Base-by-base conservation (phyloP, 345 rosid species). In the Raphanus raphanistrum region DNA sequence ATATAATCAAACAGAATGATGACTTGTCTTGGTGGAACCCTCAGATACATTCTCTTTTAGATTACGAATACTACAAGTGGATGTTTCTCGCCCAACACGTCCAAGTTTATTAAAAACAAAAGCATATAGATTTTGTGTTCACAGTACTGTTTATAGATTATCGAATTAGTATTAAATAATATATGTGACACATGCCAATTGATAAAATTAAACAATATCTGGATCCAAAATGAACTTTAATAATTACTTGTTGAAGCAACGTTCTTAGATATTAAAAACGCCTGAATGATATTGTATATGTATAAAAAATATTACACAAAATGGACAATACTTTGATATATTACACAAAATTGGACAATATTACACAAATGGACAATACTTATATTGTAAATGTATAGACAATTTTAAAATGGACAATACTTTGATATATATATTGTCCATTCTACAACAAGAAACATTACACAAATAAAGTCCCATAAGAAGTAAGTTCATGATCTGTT, bases 1-100 rank as follows among this genome's bases (percentile, higher is more conserved):
- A 63, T 57, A 58, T 21, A 21, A 21, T 17, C 72, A 31, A 78
- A 66, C 72, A 43, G 64, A 32, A 71, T 31, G 74, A 68, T 73
- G 70, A 79, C 65, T 48, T 73, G 82, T 73, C 5, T 50, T 12
- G 2, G 27, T 35, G 59, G 82, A 62, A 33, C 70, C 70, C 10
- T 1, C 35, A 65, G 75, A 77, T 71, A 65, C 76, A 71, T 72
- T 71, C 68, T 58, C 72, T 57, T 78, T n/a, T n/a, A 4, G 59
- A 57, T 65, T 78, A 78, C 63, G 76, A 66, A 78, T 65, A 66
- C 15, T 43, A 66, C 76, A 66, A 72, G 73, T 45, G 76, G 81
- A 59, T 72, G 43, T 12, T 45, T 72, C 81, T 72, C 57, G 43
- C n/a, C 77, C 77, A 72, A 72, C 68, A 66, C 72, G 63, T 66